These are phyloP conservation scores for Silene uniflora DNA, from an alignment of 148 eudicot genomes.

Conservation along the genomic window DNA sequence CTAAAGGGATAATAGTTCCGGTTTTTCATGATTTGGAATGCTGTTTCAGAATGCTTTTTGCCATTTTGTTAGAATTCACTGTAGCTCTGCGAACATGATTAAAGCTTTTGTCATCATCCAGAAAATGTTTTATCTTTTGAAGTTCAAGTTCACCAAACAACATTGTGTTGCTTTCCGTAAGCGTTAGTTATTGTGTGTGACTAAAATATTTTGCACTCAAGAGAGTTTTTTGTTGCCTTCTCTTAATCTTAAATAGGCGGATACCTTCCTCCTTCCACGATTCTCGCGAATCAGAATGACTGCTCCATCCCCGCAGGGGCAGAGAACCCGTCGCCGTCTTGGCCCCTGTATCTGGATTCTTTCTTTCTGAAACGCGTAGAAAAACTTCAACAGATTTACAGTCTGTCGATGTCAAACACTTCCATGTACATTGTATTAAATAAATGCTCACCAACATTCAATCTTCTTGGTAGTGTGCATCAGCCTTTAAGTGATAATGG, in stretches of 20 bases:
- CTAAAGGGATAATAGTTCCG: neutral
- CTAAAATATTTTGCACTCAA: neutral
- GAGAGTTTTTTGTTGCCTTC: no score
- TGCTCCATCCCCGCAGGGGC: no score
- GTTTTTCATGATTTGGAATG: neutral
- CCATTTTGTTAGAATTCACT: neutral
- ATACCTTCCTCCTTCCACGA: no score
- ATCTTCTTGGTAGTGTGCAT: neutral
- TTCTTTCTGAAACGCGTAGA: no score
- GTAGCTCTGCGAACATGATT: neutral
- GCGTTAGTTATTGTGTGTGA: neutral
- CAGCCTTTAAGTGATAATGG: neutral
- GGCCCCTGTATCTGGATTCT: no score
- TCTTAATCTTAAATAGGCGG: no score
- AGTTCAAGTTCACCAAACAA: neutral
- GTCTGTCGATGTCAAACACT: neutral
- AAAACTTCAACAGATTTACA: no score
- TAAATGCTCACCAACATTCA: neutral
- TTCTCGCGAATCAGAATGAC: no score
- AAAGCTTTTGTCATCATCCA: neutral
- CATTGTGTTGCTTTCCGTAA: neutral
- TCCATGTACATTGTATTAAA: neutral
- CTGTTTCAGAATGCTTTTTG: neutral
- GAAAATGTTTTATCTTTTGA: no score
- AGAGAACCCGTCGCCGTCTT: no score